phyloP scores from a whole-genome alignment of 164 flowering plant species.

The Dillenia turbinata region DNA sequence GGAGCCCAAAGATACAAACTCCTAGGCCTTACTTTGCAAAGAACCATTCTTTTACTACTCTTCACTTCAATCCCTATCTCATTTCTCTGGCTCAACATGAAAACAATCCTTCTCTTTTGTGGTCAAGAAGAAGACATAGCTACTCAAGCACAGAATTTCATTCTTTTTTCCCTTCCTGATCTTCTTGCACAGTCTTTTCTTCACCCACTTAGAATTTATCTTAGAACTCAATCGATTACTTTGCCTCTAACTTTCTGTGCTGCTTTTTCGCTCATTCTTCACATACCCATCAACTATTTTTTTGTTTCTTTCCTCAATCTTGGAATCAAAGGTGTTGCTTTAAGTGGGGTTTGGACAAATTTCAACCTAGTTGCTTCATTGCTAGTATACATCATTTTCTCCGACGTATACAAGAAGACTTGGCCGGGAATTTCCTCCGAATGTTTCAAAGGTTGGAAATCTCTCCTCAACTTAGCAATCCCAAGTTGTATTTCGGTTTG shows the following conservation, averaged over 20 bases:
- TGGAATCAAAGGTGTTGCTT: slow-evolving; percentile 65
- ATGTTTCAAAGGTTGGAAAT: slow-evolving; percentile 42
- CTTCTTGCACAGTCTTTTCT: slow-evolving; percentile 51
- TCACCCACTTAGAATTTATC: slow-evolving; percentile 73
- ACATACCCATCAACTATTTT: slow-evolving; percentile 63
- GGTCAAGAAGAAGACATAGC: slow-evolving; percentile 60
- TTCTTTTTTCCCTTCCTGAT: slow-evolving; percentile 63
- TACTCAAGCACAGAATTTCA: slow-evolving; percentile 45
- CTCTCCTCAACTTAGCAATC: slow-evolving; percentile 48
- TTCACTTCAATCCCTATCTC: slow-evolving; percentile 44
- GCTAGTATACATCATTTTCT: slow-evolving; percentile 33
- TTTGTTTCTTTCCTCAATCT: slow-evolving; percentile 46
- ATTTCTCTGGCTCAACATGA: slow-evolving; percentile 60
- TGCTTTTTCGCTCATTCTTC: slow-evolving; percentile 43
- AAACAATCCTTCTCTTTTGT: slow-evolving; percentile 37
- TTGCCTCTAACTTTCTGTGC: slow-evolving; percentile 69
- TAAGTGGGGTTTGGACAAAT: slow-evolving; percentile 54
- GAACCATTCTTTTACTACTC: slow-evolving; percentile 51
- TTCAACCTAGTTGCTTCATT: slow-evolving; percentile 48
- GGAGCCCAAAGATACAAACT: slow-evolving; percentile 59
- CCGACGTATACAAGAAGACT: slow-evolving; percentile 44
- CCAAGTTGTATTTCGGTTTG: slow-evolving; percentile 84
- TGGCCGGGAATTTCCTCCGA: slow-evolving; percentile 49
- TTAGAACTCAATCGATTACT: slow-evolving; percentile 64
- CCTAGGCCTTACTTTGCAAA: slow-evolving; percentile 59